Evolutionary conservation across 495 filamentous ascomycete genomes (phyloP), one percentile per base, ranked within the genome.

Genomic region (Hypoxylon lienhwacheense): DNA sequence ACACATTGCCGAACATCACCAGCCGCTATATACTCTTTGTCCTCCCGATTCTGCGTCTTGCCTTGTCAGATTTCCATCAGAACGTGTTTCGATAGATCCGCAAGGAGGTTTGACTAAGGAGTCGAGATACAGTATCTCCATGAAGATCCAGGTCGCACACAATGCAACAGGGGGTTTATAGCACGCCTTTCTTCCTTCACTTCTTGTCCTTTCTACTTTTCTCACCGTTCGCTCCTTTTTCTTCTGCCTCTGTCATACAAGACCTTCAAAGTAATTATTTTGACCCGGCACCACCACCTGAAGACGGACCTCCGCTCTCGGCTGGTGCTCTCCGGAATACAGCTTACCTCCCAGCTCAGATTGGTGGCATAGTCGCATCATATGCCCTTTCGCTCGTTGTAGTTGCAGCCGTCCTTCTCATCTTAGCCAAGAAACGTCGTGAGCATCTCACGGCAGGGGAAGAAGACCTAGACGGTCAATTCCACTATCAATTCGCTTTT

Each of bases 341-440:
- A 36, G 64, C 77, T 12, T 81, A 81, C 24, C 81, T 93, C 6
- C 87, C 86, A 11, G 80, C 81, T 19, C 82, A 93, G 68, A 83
- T 93, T 64, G 86, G 85, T 34, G 87, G 82, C 56, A 88, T 95
- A 49, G 81, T 88, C 26, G 89, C 82, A 44, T 85, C 86, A 49
- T 95, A 93, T 79, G 76, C 88, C 50, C 63, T 90, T 59, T 85
- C 82, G 7, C 78, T 91, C 68, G 74, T 86, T 56, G 61, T 89
- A 54, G 78, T 89, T 47, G 81, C 87, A 28, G 73, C 74, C 21
- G 70, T 85, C 33, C 76, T 96, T 4, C 75, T 95, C 28, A 49
- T 59, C 22, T 69, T 79, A 6, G 64, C 71, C 50, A 75, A 72
- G 64, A 66, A 29, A 19, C 70, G 76, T 21, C 70, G 74, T n/a